Conservation (phyloP, 2,329 filamentous ascomycete species). For the Exophiala lecanii-corni region DNA sequence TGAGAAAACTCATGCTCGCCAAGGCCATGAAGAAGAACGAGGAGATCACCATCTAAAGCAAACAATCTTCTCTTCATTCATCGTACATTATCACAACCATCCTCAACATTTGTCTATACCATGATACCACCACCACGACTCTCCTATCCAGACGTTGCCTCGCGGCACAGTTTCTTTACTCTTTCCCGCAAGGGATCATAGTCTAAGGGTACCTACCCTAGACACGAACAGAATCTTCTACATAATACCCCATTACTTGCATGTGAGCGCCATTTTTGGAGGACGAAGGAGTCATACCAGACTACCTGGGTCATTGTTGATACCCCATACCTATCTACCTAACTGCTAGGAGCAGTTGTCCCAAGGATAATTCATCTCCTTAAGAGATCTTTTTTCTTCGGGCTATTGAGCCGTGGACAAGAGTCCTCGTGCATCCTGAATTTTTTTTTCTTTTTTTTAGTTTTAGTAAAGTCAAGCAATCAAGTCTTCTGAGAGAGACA, state of each 20-base stretch:
- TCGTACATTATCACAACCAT: not conserved
- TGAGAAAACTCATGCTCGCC: slow-evolving; percentile 45
- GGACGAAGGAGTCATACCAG: too few species aligned
- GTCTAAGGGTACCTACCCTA: too few species aligned
- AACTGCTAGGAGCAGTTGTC: too few species aligned
- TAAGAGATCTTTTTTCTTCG: too few species aligned
- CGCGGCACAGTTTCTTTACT: slow-evolving; percentile 20
- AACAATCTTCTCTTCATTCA: not conserved
- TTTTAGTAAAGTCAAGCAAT: too few species aligned
- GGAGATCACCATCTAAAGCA: slow-evolving; percentile 12
- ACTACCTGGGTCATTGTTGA: not conserved
- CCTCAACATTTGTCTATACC: not conserved
- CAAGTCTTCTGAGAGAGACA: too few species aligned
- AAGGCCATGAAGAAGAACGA: slow-evolving; percentile 32
- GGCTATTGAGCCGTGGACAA: slow-evolving; percentile 8
- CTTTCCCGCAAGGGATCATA: too few species aligned
- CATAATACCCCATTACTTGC: too few species aligned
- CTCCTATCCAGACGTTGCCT: slow-evolving; percentile 21
- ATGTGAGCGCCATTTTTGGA: too few species aligned
- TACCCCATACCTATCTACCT: too few species aligned
- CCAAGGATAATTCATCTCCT: not conserved
- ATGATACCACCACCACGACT: slow-evolving; percentile 9
- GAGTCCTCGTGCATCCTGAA: slow-evolving; percentile 11
- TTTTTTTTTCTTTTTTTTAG: too few species aligned
- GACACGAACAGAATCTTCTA: too few species aligned